Evolutionary conservation across 2,329 filamentous ascomycete genomes (phyloP).

Genomic region (Elsinoe fawcettii): DNA sequence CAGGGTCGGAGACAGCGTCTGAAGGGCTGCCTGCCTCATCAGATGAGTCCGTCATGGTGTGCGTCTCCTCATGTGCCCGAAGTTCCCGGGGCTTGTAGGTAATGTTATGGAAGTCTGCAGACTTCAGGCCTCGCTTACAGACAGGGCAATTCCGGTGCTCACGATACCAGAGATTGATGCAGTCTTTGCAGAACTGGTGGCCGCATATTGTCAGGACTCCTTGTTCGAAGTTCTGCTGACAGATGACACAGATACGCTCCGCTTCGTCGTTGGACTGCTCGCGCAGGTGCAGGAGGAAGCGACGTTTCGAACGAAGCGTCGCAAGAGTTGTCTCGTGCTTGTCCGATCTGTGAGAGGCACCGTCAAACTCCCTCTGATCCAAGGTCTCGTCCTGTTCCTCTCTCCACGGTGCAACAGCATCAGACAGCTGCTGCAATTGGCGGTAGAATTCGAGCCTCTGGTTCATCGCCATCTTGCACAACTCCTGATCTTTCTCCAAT

Average conservation of each 20-base stretch:
- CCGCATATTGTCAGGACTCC: slow-evolving; percentile 82
- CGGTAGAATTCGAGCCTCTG: slow-evolving; percentile 80
- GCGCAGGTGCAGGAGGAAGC: slow-evolving; percentile 61
- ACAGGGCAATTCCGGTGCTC: slow-evolving; percentile 70
- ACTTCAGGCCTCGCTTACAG: slow-evolving; percentile 64
- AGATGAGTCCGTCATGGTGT: neutral
- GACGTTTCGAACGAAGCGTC: slow-evolving; percentile 60
- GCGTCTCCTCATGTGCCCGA: slow-evolving; percentile 53
- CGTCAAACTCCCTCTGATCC: slow-evolving; percentile 41
- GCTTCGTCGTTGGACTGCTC: slow-evolving; percentile 53
- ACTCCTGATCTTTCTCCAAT: slow-evolving; percentile 63
- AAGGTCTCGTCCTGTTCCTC: slow-evolving; percentile 52
- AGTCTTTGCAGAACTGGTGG: slow-evolving; percentile 86
- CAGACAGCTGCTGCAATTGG: slow-evolving; percentile 84
- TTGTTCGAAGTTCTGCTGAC: slow-evolving; percentile 65
- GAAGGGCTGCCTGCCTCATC: slow-evolving; percentile 16
- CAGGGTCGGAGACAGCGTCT: slow-evolving; percentile 1
- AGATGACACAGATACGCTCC: slow-evolving; percentile 72
- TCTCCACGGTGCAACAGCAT: slow-evolving; percentile 70
- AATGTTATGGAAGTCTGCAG: slow-evolving; percentile 72
- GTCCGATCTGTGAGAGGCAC: slow-evolving; percentile 42
- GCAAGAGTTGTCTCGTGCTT: slow-evolving; percentile 52
- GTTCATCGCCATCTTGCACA: slow-evolving; percentile 75
- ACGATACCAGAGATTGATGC: slow-evolving; percentile 70
- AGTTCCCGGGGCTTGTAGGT: slow-evolving; percentile 70